Evolutionary conservation across 2,329 filamentous ascomycete species (phyloP).

Genomic region (Fusarium penzigii): DNA sequence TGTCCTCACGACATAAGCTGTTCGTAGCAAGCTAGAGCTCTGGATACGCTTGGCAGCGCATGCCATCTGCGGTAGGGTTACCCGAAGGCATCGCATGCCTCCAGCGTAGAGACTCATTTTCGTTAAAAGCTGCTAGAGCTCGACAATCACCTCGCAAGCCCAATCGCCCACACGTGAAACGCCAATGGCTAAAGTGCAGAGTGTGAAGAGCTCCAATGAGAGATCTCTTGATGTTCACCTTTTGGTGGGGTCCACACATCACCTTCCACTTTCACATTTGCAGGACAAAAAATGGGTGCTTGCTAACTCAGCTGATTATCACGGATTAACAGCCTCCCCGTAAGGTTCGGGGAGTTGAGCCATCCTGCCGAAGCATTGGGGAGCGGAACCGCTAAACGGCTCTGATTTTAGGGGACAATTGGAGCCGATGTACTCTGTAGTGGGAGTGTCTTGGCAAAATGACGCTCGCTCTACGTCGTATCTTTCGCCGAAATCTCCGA

Average conservation of each 20-base stretch:
- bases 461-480: not conserved
- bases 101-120: conserved; percentile 29
- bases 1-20: conserved; percentile 23
- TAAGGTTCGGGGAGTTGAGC: too few relatives aligned
- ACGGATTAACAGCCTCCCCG: too few relatives aligned
- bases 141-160: conserved; percentile 21
- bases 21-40: conserved; percentile 24
- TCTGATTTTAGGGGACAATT: too few relatives aligned
- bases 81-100: conserved; percentile 31
- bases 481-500: not conserved
- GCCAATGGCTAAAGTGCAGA: conserved; percentile 12
- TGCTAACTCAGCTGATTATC: too few relatives aligned
- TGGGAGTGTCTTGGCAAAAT: too few relatives aligned
- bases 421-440: too few relatives aligned
- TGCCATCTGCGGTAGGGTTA: conserved; percentile 17
- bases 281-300: too few relatives aligned
- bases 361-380: too few relatives aligned
- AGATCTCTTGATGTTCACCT: too few relatives aligned
- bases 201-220: not conserved
- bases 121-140: conserved; percentile 9
- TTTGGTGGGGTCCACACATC: too few relatives aligned
- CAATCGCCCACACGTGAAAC: conserved; percentile 1
- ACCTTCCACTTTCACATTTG: too few relatives aligned
- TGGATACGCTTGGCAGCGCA: conserved; percentile 23
- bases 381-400: too few relatives aligned